A percentile compares a stretch with the other conserved stretches of the same genome.
These are phyloP conservation scores for Anaeramoeba flamelloides DNA, from an alignment of 78 protist genomes.

Conservation along the genomic window DNA sequence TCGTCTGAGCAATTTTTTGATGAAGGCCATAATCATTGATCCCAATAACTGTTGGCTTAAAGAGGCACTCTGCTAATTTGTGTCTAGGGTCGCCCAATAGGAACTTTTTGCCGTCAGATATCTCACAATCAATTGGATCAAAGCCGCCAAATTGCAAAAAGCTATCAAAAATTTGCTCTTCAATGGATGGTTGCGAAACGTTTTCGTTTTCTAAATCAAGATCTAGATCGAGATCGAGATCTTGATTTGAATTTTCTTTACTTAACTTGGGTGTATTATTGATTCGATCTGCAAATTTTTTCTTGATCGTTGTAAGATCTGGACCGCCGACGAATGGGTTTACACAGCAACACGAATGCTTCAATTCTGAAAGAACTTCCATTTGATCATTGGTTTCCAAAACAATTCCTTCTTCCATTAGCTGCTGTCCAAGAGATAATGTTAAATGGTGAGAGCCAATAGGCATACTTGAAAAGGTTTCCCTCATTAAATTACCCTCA, in stretches of 20 bases:
- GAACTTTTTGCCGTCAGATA: neutral
- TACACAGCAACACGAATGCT: neutral
- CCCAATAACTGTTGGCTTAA: neutral
- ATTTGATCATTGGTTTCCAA: neutral
- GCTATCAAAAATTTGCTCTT: too few relatives aligned
- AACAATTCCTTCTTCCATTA: neutral
- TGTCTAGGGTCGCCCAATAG: neutral
- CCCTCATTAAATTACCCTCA: neutral
- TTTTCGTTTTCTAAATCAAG: too few relatives aligned
- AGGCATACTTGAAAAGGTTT: neutral
- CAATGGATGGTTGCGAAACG: too few relatives aligned
- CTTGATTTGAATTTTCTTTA: too few relatives aligned
- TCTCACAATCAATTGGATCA: neutral
- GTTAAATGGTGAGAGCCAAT: neutral
- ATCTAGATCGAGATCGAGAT: too few relatives aligned
- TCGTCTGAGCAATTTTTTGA: neutral
- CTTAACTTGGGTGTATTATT: too few relatives aligned
- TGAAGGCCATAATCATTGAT: neutral
- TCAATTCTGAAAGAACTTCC: neutral
- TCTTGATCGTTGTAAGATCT: too few relatives aligned
- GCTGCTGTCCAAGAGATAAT: neutral
- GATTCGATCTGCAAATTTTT: too few relatives aligned
- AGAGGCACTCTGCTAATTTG: neutral
- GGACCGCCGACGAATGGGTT: neutral
- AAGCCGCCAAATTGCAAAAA: too few relatives aligned